Conservation (phyloP, 441 rosid species). For the Flueggea neowawraea region DNA sequence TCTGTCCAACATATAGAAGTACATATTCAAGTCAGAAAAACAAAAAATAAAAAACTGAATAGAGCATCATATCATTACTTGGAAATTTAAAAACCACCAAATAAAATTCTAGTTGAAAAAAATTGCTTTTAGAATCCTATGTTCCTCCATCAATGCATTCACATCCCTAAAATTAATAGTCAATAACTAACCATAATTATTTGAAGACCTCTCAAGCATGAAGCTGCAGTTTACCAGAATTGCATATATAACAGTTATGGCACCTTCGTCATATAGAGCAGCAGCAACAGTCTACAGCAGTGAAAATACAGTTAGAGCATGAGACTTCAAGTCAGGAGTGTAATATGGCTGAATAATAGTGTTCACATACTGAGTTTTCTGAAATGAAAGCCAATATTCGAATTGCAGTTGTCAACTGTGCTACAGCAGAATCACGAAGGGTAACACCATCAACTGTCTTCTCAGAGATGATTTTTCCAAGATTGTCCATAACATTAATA, state of each 20-base stretch:
- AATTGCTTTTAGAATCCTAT: background rate
- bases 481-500: slow-evolving; percentile 83
- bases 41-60: background rate
- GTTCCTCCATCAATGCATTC: background rate
- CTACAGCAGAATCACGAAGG: slow-evolving; percentile 84
- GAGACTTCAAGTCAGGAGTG: background rate
- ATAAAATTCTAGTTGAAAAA: background rate
- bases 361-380: slow-evolving; percentile 71
- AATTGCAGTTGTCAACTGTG: slow-evolving; percentile 90
- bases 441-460: slow-evolving; percentile 86
- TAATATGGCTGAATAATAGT: slow-evolving; percentile 3
- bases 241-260: slow-evolving; percentile 71
- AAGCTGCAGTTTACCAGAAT: slow-evolving; percentile 87
- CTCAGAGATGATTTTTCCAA: slow-evolving; percentile 71
- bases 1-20: slow-evolving; percentile 47
- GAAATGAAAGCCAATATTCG: slow-evolving; percentile 85
- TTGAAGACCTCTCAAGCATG: slow-evolving; percentile 97
- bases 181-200: slow-evolving; percentile 68
- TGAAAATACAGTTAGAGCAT: slow-evolving; percentile 19
- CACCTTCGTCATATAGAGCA: slow-evolving; percentile 88
- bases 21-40: slow-evolving; percentile 1
- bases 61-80: background rate
- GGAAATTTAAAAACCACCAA: too few relatives aligned
- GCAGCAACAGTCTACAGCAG: slow-evolving; percentile 78
- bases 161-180: slow-evolving; percentile 1